Conservation (phyloP, 2,329 filamentous ascomycete species). For the Diaporthe amygdali region DNA sequence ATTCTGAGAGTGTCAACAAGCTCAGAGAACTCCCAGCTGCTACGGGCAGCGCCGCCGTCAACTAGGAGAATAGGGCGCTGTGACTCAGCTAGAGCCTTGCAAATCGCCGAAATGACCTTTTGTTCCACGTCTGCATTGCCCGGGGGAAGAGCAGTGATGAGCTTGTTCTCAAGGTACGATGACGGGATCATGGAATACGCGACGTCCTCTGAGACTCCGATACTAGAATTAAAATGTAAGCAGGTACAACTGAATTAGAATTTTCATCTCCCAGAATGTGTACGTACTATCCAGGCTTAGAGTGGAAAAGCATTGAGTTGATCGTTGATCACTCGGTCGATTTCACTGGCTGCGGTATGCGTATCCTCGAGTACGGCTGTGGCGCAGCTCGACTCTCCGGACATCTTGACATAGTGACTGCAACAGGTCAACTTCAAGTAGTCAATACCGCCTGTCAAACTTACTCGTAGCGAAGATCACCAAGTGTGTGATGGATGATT, state of each 20-base stretch:
- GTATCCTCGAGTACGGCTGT: conserved; percentile 61
- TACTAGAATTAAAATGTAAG: background rate
- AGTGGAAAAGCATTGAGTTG: conserved; percentile 25
- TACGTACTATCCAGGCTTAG: conserved; percentile 13
- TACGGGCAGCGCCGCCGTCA: conserved; percentile 67
- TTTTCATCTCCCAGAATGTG: background rate
- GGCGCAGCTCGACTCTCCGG: conserved; percentile 59
- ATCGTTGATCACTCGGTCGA: conserved; percentile 65
- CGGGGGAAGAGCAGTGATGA: background rate
- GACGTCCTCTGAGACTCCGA: conserved; percentile 23
- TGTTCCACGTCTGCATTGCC: background rate
- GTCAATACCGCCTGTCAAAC: conserved; percentile 39
- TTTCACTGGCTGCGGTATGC: conserved; percentile 58
- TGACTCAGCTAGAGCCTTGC: conserved; percentile 51
- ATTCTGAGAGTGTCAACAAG: conserved; percentile 62
- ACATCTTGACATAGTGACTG: conserved; percentile 68
- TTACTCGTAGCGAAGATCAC: conserved; percentile 55
- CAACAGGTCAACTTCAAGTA: background rate
- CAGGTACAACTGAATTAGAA: background rate
- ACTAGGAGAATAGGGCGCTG: conserved; percentile 67
- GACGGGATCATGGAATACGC: conserved; percentile 21
- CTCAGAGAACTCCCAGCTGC: conserved; percentile 59
- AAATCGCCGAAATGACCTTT: conserved; percentile 43
- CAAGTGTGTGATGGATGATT: conserved; percentile 57
- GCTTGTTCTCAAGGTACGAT: background rate